Evolutionary conservation across 2,329 filamentous ascomycete species (phyloP).

Genomic region (Aspergillus oerlinghausenensis): DNA sequence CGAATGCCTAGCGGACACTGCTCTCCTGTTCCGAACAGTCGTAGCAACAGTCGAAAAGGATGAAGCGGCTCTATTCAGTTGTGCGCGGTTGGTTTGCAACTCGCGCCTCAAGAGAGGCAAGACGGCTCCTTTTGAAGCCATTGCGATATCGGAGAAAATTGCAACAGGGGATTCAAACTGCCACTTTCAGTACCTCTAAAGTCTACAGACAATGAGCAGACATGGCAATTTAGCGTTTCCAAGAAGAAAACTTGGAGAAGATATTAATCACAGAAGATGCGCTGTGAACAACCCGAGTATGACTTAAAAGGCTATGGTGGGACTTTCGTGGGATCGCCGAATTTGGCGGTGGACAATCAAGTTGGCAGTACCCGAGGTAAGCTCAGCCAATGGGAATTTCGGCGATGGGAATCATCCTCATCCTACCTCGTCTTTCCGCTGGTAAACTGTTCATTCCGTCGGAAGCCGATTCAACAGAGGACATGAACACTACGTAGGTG

Average conservation of each 20-base stretch:
- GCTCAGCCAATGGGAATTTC: conserved; percentile 22
- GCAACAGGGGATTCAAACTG: not conserved
- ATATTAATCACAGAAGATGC: not conserved
- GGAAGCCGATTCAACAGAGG: not conserved
- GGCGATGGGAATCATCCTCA: conserved; percentile 22
- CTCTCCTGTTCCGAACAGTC: conserved; percentile 15
- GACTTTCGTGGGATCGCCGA: not conserved
- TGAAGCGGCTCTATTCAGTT: conserved; percentile 24
- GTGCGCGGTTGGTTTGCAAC: conserved; percentile 26
- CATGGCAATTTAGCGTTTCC: conserved; percentile 8
- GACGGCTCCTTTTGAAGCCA: conserved; percentile 40
- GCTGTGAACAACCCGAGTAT: not conserved
- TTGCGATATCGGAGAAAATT: conserved; percentile 14
- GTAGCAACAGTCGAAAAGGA: conserved; percentile 20
- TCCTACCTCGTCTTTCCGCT: conserved; percentile 5
- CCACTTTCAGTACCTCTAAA: not conserved
- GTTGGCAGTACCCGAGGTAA: conserved; percentile 24
- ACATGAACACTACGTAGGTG: not conserved
- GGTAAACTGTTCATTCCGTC: not conserved
- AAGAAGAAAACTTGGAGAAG: not conserved
- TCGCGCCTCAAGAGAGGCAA: conserved; percentile 42
- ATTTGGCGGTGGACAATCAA: conserved; percentile 4
- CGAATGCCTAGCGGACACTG: conserved; percentile 15
- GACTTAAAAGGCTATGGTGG: not conserved
- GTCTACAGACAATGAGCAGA: conserved; percentile 1